Evolutionary conservation across 1,284 basidiomycete genomes (phyloP).

Genomic region (Cerioporus squamosus): DNA sequence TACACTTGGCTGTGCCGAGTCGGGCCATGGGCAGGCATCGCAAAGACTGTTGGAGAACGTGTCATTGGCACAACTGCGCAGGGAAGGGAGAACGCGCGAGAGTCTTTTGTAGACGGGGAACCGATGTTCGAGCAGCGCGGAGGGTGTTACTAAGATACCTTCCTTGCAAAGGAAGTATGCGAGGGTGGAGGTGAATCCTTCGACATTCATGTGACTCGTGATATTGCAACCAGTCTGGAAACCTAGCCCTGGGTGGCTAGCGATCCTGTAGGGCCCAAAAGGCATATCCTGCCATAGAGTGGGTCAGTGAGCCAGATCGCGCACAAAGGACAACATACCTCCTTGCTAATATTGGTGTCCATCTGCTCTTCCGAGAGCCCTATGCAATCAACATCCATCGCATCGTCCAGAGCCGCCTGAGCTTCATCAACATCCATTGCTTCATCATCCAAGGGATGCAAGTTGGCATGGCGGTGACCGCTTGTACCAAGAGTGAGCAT

Average conservation of each 20-base stretch:
- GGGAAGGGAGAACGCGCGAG: not conserved
- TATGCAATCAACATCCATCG: too few species aligned
- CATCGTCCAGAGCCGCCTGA: too few species aligned
- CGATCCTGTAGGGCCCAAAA: not conserved
- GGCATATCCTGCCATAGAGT: not conserved
- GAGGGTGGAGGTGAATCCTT: not conserved
- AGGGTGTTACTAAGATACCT: not conserved
- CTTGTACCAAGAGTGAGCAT: too few species aligned
- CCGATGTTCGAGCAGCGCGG: not conserved
- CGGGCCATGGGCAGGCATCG: not conserved
- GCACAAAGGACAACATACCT: too few species aligned
- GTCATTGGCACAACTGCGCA: not conserved
- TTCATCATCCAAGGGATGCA: too few species aligned
- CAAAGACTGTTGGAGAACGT: not conserved
- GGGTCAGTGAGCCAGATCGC: too few species aligned
- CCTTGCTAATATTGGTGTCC: too few species aligned
- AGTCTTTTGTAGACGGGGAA: not conserved
- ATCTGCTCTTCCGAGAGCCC: too few species aligned
- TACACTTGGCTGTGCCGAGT: not conserved
- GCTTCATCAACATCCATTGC: too few species aligned
- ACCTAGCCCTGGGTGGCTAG: not conserved
- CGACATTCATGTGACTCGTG: not conserved
- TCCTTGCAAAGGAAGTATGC: not conserved
- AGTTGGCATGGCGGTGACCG: too few species aligned
- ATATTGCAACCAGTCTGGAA: not conserved